Evolutionary conservation across 2,329 filamentous ascomycete genomes (phyloP), one percentile per base, ranked within the genome.

Genomic region (Paecilomyces sp.): DNA sequence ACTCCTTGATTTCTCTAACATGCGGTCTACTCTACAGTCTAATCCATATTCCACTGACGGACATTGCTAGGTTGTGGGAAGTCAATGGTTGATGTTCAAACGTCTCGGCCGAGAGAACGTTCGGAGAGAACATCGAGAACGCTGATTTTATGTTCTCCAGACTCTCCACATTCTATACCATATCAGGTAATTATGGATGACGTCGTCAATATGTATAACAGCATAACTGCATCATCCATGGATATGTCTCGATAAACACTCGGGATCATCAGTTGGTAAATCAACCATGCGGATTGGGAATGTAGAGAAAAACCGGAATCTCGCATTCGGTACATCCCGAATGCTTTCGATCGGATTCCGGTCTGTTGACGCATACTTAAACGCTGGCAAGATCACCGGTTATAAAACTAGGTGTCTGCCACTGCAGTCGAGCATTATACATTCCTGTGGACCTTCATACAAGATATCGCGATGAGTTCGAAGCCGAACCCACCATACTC

Each of bases 401-500:
- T 47, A 47, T 47, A 47, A 5, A 47, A 28, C 3, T 28, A 3
- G 6, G 25, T 18, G 6, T 47, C 6, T 47, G 4, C 22, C 15
- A 18, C 36, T 47, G 8, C 15, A 47, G 4, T n/a, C 36, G 6
- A 18, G 36, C 15, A n/a, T 6, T n/a, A n/a, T 3, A 47, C 5
- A 3, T 8, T 18, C 8, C 1, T 4, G 15, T 47, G n/a, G 18
- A 7, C 5, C 5, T 41, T 15, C 15, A 7, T 4, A 47, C 36
- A 4, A 47, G n/a, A 41, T n/a, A n/a, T 47, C 15, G 15, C 15
- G 3, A 53, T 18, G 25, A 41, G 47, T 3, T 33, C 31, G 6
- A 53, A 33, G 13, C 41, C 56, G 6, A 34, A 28, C 13, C 25
- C 56, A 5, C 34, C 36, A 47, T 52, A 52, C 9, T 65, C 65